phyloP scores from a whole-genome alignment of 1,284 basidiomycete species.

The Ustilago esculenta region DNA sequence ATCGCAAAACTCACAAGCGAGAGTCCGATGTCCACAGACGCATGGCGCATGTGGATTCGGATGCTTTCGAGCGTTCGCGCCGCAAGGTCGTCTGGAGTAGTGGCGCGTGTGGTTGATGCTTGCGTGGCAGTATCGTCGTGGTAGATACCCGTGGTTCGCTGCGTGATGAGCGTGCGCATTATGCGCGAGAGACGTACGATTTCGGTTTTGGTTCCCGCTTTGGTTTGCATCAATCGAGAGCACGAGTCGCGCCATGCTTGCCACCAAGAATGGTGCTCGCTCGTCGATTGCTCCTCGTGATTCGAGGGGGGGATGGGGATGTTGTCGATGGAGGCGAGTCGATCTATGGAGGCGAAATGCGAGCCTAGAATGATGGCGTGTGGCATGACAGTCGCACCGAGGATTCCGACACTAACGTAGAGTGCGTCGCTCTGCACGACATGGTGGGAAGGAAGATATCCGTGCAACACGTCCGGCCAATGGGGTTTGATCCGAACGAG shows the following conservation, averaged over 20 bases:
- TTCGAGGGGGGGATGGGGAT: neutral
- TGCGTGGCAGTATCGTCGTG: constrained; percentile 8
- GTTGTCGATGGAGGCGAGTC: constrained; percentile 27
- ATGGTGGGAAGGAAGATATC: constrained; percentile 79
- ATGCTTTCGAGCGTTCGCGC: constrained; percentile 40
- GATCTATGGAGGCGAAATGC: constrained; percentile 68
- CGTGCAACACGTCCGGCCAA: constrained; percentile 84
- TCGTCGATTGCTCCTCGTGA: neutral
- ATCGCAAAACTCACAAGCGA: constrained; percentile 70
- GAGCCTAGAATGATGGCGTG: constrained; percentile 91
- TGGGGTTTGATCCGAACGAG: constrained; percentile 78
- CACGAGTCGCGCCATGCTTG: too few species aligned
- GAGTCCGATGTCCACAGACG: constrained; percentile 64
- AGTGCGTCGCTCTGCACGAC: constrained; percentile 73
- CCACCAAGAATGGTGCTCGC: too few species aligned
- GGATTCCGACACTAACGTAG: constrained; percentile 77
- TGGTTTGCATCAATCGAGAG: constrained; percentile 4
- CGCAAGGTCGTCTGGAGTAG: constrained; percentile 9
- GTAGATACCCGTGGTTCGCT: neutral
- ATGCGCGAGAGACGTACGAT: constrained; percentile 15
- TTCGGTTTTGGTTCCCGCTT: constrained; percentile 19
- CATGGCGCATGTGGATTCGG: constrained; percentile 59
- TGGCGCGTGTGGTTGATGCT: neutral
- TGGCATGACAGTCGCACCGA: constrained; percentile 77
- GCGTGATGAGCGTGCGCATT: constrained; percentile 20